phyloP scores from a whole-genome alignment of 192 early-diverging fungal species.

The Blastocladiella britannica region DNA sequence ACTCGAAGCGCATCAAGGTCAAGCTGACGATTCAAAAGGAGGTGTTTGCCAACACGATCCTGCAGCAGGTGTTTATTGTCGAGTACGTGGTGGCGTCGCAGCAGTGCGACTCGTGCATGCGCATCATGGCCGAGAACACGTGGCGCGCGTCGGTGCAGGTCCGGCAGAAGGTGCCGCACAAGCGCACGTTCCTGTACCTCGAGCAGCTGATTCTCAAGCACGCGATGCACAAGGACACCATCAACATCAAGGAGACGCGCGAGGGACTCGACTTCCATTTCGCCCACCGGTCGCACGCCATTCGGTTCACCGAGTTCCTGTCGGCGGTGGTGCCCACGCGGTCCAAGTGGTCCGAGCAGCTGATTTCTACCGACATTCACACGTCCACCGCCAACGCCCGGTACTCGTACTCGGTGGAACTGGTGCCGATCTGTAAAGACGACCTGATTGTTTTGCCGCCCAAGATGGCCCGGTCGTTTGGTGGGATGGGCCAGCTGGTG shows the following conservation, averaged over 20 bases:
- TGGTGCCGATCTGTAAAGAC: slow-evolving; percentile 92
- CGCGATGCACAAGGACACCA: slow-evolving; percentile 87
- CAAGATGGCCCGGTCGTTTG: slow-evolving; percentile 64
- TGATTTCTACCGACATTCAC: slow-evolving; percentile 92
- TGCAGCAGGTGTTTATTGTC: slow-evolving; percentile 91
- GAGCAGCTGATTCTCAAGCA: slow-evolving; percentile 98
- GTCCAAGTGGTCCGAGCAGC: slow-evolving; percentile 76
- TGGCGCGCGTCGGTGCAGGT: slow-evolving; percentile 97
- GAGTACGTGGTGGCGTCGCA: slow-evolving; percentile 81
- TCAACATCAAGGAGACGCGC: slow-evolving; percentile 89
- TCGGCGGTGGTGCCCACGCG: slow-evolving; percentile 64
- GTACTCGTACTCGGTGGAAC: slow-evolving; percentile 87
- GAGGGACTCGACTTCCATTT: slow-evolving; percentile 98
- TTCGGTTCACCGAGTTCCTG: slow-evolving; percentile 92
- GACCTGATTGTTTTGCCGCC: slow-evolving; percentile 71
- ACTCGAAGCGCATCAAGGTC: slow-evolving; percentile 80
- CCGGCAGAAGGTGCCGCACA: slow-evolving; percentile 92
- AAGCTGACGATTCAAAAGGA: slow-evolving; percentile 99
- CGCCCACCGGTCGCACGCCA: slow-evolving; percentile 63
- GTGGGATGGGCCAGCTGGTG: slow-evolving; percentile 65
- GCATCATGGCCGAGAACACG: slow-evolving; percentile 88
- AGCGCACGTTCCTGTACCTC: slow-evolving; percentile 93
- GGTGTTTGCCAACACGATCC: slow-evolving; percentile 77
- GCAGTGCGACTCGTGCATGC: slow-evolving; percentile 87
- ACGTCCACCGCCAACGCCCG: slow-evolving; percentile 79